Evolutionary conservation across 805 yeast species (phyloP), one percentile per base, ranked within the genome.

Genomic region (Candida sanyiensis): DNA sequence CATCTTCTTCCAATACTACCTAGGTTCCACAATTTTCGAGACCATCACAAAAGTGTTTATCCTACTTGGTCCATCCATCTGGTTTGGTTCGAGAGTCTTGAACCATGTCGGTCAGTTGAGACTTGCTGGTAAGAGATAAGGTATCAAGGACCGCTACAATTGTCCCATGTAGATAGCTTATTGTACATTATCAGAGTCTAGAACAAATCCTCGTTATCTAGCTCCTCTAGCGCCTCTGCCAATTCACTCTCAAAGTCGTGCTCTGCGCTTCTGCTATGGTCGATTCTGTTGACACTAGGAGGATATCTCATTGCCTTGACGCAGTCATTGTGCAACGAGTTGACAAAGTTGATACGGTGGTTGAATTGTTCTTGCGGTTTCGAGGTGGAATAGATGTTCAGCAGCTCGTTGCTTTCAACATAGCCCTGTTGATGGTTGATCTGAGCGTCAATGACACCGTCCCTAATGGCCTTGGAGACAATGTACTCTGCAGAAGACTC

Each of bases 401-500:
- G 65, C 42, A 86, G 66, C 61, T 93, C 98, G 50, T 78, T 81
- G 27, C 94, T 82, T 64, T 88, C 89, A 83, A 93, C 89, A 59
- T 68, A 89, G 2, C 97, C 97, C 46, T 76, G 71, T 57, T 85
- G 86, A 63, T 89, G 96, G 59, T 93, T 85, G 50, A 93, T 83
- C 39, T 78, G 75, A 4, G 98, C 97, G 56, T 93, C 97, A 58
- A 93, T 86, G 37, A 93, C 97, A 44, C 96, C 96, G 59, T 93
- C 99, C 55, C 96, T 80, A 43, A 93, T 90, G 19, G 97, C 93
- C 67, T 93, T 90, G 27, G 96, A 86, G 17, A 93, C 96, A 61
- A 93, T 88, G 61, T 90, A 93, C 66, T 93, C 99, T 1, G 96
- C 95, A 52, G 90, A 81, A 56, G 93, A 89, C 66, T 93, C 99